Percentiles rank a stretch among this genome's conserved stretches.
Evolutionary conservation across 2,329 filamentous ascomycete genomes (phyloP).

Genomic region (Juglanconis oblonga): DNA sequence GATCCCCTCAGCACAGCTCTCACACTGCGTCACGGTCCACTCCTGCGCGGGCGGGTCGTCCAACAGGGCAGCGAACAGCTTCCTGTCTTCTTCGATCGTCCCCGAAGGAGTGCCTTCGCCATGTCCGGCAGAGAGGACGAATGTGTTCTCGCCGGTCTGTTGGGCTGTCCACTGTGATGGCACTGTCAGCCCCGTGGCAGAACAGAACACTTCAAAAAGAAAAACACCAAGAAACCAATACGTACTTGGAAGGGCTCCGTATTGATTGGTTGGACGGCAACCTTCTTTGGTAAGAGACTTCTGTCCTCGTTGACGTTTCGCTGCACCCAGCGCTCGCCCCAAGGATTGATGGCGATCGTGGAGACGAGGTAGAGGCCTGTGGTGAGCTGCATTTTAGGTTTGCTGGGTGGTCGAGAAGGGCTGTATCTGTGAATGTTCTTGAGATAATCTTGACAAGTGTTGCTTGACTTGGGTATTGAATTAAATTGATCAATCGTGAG

Average conservation of each 20-base stretch:
- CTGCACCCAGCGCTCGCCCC: constrained; percentile 10
- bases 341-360: constrained; percentile 8
- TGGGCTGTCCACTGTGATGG: background rate
- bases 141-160: background rate
- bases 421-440: background rate
- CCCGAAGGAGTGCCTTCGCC: background rate
- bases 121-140: background rate
- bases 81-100: background rate
- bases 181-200: background rate
- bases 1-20: constrained; percentile 2
- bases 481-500: no score
- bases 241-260: background rate
- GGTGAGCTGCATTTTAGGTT: constrained; percentile 5
- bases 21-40: constrained; percentile 2
- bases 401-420: background rate
- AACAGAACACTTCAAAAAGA: background rate
- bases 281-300: background rate
- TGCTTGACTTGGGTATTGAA: no score
- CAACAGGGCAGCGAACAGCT: background rate
- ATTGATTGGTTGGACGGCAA: background rate
- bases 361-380: constrained; percentile 9
- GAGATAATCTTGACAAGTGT: background rate
- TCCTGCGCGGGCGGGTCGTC: background rate
- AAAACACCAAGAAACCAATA: background rate
- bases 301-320: background rate